These are phyloP conservation scores for Aspergillus sergii DNA, from an alignment of 2,329 filamentous ascomycete genomes.

Conservation along the genomic window DNA sequence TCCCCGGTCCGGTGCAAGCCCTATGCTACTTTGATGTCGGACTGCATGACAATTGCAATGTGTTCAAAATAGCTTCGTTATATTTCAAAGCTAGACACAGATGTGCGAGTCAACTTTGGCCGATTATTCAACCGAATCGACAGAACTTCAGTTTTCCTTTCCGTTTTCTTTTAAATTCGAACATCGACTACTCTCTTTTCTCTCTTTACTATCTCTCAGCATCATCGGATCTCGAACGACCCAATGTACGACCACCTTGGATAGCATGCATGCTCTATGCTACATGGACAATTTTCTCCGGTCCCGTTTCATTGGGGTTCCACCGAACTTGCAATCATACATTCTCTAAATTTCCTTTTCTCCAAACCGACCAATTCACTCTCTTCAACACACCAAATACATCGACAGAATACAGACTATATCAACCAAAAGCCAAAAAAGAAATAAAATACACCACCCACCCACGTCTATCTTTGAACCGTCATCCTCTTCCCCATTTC, in stretches of 20 bases:
- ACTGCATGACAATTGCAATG: not conserved
- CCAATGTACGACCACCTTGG: not conserved
- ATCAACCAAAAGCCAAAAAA: conserved; percentile 13
- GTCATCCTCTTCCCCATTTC: conserved; percentile 6
- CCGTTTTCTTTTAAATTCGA: not conserved
- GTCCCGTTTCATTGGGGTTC: not conserved
- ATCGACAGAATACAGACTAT: not conserved
- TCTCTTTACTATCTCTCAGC: not conserved
- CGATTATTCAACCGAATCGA: not conserved
- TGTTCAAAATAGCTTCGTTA: not conserved
- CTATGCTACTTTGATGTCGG: not conserved
- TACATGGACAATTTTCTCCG: not conserved
- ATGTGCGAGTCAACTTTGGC: not conserved
- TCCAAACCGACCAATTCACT: conserved; percentile 12
- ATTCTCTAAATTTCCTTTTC: conserved; percentile 21
- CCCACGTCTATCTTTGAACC: conserved; percentile 1
- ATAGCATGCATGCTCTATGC: not conserved
- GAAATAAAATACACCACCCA: conserved; percentile 8
- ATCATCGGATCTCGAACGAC: conserved; percentile 1
- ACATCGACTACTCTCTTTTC: conserved; percentile 6
- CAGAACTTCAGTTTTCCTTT: conserved; percentile 7
- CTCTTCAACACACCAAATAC: not conserved
- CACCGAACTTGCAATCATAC: not conserved
- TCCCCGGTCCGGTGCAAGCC: not conserved
- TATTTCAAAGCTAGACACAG: not conserved